Percentiles rank a stretch among this genome's conserved stretches.
These are phyloP conservation scores for Agaricales sp. DNA, from an alignment of 1,284 basidiomycete genomes.

Conservation along the genomic window DNA sequence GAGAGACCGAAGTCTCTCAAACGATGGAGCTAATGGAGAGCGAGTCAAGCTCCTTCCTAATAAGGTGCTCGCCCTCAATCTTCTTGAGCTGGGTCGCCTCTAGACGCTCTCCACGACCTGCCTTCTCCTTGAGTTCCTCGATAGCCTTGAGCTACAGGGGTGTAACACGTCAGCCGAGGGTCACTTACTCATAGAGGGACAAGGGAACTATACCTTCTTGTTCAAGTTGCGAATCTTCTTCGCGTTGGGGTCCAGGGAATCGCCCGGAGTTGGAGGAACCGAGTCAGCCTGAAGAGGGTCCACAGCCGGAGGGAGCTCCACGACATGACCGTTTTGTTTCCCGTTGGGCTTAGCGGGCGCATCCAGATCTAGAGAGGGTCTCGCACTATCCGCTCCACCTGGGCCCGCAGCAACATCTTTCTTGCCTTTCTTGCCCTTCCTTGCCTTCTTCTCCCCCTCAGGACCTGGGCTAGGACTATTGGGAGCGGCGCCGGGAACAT, in stretches of 20 bases:
- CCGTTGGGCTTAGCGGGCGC: not conserved
- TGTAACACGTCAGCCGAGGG: slow-evolving; percentile 6
- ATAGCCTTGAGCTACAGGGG: slow-evolving; percentile 78
- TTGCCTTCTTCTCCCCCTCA: slow-evolving; percentile 45
- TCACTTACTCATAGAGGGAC: slow-evolving; percentile 4
- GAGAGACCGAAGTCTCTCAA: too few species aligned
- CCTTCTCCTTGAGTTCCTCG: slow-evolving; percentile 89
- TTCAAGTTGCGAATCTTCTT: slow-evolving; percentile 92
- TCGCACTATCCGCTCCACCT: slow-evolving; percentile 1
- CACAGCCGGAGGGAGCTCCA: slow-evolving; percentile 11
- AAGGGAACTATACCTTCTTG: slow-evolving; percentile 66
- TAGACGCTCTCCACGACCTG: slow-evolving; percentile 77
- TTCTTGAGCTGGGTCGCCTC: slow-evolving; percentile 94
- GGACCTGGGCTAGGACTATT: slow-evolving; percentile 34
- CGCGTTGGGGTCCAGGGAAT: slow-evolving; percentile 61
- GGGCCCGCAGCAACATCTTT: not conserved
- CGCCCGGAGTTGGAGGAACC: slow-evolving; percentile 52
- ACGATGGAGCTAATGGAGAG: too few species aligned
- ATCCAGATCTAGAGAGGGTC: not conserved
- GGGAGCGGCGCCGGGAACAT: slow-evolving; percentile 63
- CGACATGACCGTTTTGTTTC: slow-evolving; percentile 7
- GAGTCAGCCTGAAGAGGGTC: slow-evolving; percentile 19
- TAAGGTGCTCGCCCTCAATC: slow-evolving; percentile 82
- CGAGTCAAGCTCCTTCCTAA: slow-evolving; percentile 63
- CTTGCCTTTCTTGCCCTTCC: slow-evolving; percentile 39